phyloP scores from a whole-genome alignment of 768 basidiomycete species.

The Trichaptum fuscoviolaceum region DNA sequence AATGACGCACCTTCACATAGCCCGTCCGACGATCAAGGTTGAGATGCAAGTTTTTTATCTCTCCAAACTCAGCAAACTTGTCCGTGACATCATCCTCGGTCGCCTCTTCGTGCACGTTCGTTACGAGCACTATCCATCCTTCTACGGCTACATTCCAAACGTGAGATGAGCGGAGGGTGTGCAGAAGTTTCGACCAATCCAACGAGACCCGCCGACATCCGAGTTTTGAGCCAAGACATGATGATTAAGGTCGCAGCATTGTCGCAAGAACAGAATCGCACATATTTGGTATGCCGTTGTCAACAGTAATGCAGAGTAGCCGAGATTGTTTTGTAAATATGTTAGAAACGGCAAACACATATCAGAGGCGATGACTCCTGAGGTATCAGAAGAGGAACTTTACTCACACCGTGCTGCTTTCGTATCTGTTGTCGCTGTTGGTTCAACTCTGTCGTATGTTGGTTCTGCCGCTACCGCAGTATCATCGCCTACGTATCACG shows the following conservation, averaged over 20 bases:
- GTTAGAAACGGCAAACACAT: conserved; percentile 13
- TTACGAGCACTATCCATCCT: conserved; percentile 97
- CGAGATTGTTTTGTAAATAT: neutral
- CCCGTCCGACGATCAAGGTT: conserved; percentile 96
- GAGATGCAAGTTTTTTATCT: conserved; percentile 96
- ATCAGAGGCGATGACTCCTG: conserved; percentile 4
- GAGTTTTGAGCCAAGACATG: neutral
- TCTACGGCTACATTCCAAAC: conserved; percentile 68
- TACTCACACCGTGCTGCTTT: conserved; percentile 81
- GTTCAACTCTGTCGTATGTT: conserved; percentile 78
- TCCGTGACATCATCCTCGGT: conserved; percentile 96
- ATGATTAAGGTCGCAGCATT: neutral
- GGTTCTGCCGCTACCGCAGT: conserved; percentile 54
- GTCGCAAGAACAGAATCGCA: neutral
- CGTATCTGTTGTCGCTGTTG: conserved; percentile 61
- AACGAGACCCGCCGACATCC: neutral
- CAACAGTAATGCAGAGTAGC: neutral
- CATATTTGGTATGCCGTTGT: neutral
- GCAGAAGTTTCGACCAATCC: neutral
- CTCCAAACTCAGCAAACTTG: conserved; percentile 94
- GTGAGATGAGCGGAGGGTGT: no score
- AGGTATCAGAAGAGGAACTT: neutral
- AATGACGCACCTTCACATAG: conserved; percentile 83
- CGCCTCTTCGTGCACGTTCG: conserved; percentile 95
- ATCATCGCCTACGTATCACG: conserved; percentile 53